phyloP scores from a whole-genome alignment of 2,329 filamentous ascomycete species.

The Phialophora chinensis region DNA sequence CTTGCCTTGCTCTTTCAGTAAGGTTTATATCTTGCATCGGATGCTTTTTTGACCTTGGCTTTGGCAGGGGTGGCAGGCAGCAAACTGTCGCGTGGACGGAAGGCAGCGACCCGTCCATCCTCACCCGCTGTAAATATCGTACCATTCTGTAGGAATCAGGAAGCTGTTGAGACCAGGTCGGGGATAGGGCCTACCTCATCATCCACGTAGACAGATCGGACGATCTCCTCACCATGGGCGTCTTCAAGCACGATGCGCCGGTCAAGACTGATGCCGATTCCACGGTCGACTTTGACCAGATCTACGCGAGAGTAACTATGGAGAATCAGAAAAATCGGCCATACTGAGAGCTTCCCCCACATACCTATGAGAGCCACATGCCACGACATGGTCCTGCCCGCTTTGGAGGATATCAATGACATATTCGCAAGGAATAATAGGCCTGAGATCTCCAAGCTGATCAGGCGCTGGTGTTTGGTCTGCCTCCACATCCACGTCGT shows the following conservation, averaged over 20 bases:
- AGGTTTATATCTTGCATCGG: slow-evolving; percentile 36
- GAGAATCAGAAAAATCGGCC: neutral
- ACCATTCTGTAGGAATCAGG: slow-evolving; percentile 42
- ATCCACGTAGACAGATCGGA: slow-evolving; percentile 54
- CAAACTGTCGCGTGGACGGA: slow-evolving; percentile 16
- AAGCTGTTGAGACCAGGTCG: slow-evolving; percentile 3
- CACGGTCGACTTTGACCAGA: slow-evolving; percentile 44
- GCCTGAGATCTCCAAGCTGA: slow-evolving; percentile 63
- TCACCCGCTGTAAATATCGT: slow-evolving; percentile 54
- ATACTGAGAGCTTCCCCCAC: slow-evolving; percentile 6
- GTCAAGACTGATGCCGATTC: slow-evolving; percentile 49
- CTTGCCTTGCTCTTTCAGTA: slow-evolving; percentile 26
- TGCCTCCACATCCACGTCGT: slow-evolving; percentile 54
- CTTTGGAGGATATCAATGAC: slow-evolving; percentile 58
- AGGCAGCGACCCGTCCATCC: slow-evolving; percentile 45
- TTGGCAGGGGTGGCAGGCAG: slow-evolving; percentile 15
- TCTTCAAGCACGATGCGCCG: slow-evolving; percentile 50
- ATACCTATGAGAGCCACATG: slow-evolving; percentile 38
- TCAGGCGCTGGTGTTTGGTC: slow-evolving; percentile 57
- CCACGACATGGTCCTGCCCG: slow-evolving; percentile 36
- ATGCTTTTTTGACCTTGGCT: slow-evolving; percentile 32
- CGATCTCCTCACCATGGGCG: slow-evolving; percentile 57
- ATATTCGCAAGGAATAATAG: slow-evolving; percentile 63
- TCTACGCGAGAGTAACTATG: slow-evolving; percentile 44
- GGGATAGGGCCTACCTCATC: slow-evolving; percentile 47